Percentiles rank a stretch among this genome's conserved stretches.
These are phyloP conservation scores for Colletotrichum endophyticum DNA, from an alignment of 2,329 filamentous ascomycete genomes.

Conservation along the genomic window DNA sequence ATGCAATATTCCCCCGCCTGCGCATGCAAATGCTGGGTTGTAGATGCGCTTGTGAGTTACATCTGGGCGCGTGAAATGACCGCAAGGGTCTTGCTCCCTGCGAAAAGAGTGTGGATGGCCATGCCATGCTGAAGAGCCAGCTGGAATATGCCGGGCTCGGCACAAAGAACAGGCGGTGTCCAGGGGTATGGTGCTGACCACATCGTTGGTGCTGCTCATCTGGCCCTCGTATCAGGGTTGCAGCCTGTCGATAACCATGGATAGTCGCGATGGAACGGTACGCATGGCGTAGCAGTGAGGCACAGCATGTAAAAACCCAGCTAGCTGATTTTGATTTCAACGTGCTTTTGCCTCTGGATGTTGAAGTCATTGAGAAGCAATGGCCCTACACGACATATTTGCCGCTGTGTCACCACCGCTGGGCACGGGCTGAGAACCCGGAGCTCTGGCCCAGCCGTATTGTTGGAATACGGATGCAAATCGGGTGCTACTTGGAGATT, in stretches of 20 bases:
- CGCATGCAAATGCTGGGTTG: not conserved
- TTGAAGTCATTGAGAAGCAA: not conserved
- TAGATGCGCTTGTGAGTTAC: not conserved
- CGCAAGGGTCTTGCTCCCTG: not conserved
- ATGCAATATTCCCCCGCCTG: slow-evolving; percentile 7
- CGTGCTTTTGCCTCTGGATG: not conserved
- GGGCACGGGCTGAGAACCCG: not conserved
- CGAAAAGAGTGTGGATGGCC: not conserved
- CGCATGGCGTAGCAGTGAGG: not conserved
- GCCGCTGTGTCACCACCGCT: not conserved
- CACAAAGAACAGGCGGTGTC: not conserved
- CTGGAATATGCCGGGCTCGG: slow-evolving; percentile 5
- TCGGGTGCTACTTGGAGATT: not conserved
- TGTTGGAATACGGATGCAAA: not conserved
- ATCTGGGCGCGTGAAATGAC: not conserved
- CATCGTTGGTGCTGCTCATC: not conserved
- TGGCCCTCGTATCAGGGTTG: not conserved
- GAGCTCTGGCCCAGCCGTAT: not conserved
- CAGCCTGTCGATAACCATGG: not conserved
- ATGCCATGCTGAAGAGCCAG: not conserved
- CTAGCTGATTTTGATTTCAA: not conserved
- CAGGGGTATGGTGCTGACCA: not conserved
- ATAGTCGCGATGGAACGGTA: not conserved
- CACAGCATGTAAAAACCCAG: not conserved
- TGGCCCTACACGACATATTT: not conserved